phyloP scores from a whole-genome alignment of 352 stramenopile species.

The Globisporangium cederbergense region DNA sequence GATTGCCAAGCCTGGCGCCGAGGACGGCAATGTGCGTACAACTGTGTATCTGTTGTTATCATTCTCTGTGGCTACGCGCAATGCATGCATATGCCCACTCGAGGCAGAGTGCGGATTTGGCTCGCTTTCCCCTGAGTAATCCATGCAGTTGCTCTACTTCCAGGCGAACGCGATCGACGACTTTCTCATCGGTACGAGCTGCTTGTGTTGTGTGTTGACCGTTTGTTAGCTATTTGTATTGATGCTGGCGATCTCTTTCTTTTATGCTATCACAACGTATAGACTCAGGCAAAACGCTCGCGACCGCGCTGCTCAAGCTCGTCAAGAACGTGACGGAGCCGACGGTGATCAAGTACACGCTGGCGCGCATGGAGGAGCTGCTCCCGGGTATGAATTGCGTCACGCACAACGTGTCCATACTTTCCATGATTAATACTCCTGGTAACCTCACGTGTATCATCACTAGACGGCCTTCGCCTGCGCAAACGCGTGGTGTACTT shows the following conservation, averaged over 20 bases:
- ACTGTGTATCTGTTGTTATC: not conserved
- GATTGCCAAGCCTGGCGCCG: constrained; percentile 58
- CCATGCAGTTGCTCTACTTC: constrained; percentile 18
- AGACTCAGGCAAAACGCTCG: constrained; percentile 66
- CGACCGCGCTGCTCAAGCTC: constrained; percentile 70
- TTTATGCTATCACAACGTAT: not conserved
- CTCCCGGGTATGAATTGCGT: constrained; percentile 36
- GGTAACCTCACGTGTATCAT: not conserved
- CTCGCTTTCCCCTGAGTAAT: constrained; percentile 17
- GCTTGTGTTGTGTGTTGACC: not conserved
- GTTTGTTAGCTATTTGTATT: not conserved
- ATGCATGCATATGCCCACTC: too few relatives aligned
- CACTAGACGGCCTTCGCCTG: constrained; percentile 61
- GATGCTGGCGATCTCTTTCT: not conserved
- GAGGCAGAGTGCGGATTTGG: not conserved
- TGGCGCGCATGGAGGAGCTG: constrained; percentile 85
- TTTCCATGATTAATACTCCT: not conserved
- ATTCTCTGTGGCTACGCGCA: too few relatives aligned
- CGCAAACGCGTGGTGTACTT: constrained; percentile 81
- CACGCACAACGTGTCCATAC: too few relatives aligned
- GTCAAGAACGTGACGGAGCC: constrained; percentile 88
- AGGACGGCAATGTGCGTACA: constrained; percentile 54
- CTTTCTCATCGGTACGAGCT: constrained; percentile 44
- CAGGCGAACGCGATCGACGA: constrained; percentile 71
- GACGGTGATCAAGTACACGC: constrained; percentile 83